Base-by-base conservation (phyloP, 345 rosid genomes). In the Bruguiera parviflora region DNA sequence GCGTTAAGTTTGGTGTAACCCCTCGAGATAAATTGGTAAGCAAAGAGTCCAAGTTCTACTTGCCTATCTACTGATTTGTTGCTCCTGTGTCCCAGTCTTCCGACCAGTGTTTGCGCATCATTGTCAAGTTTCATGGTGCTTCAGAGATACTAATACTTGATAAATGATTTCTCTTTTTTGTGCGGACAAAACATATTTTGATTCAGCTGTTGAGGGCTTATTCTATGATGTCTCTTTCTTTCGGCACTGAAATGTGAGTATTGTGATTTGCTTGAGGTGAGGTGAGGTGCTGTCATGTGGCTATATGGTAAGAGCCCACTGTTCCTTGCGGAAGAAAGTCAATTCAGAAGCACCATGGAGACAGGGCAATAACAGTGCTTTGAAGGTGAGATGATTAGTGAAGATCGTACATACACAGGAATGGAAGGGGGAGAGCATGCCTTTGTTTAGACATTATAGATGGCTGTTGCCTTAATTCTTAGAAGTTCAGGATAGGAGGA, bases 331-430 rank as follows among this genome's bases (percentile, higher is more conserved):
- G 37, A 32, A 51, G 37, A 68, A 64, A 18, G 47, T 43, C 37
- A 43, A 19, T 20, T 18, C 19, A 11, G 62, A 37, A 39, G 71
- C 25, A 16, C n/a, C 8, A 3, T 25, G 53, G 55, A 53, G 11
- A 37, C 6, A 15, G 33, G 13, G 55, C 5, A 63, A 58, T 35
- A 18, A 29, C 55, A 13, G n/a, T 27, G 28, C 55, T 24, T 63
- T 39, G 62, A 61, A 55, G 29, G 39, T 33, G 35, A 53, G 49
- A 70, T 20, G 21, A 62, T 66, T 43, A 19, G 19, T 24, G 67
- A 51, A 25, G 15, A 29, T 39, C 15, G 4, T 39, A 11, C 47
- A 11, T 39, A 2, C 16, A 39, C 16, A 39, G 47, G 15, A 10
- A 18, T 6, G 28, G 28, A 67, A 5, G 33, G 57, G 33, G 57